Base-by-base conservation (phyloP, 495 filamentous ascomycete species). In the Lepidopterella palustris region DNA sequence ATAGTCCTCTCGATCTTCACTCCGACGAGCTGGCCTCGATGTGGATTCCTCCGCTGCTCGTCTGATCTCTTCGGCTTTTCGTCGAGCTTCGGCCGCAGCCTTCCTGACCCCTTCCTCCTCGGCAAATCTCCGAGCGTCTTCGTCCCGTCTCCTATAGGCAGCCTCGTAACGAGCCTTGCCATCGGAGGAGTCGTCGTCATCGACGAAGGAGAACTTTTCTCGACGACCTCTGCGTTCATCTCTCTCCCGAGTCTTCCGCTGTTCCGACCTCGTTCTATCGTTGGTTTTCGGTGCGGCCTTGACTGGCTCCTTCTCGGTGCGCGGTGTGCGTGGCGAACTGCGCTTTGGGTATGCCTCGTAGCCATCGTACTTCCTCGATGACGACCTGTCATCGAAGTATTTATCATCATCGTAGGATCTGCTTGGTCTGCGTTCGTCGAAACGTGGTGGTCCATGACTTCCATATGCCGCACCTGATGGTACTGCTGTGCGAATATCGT, bases 321-420 rank as follows among this genome's bases (percentile, higher is more conserved):
- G 60, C 27, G 59, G 39, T n/a, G 60, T n/a, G 42, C 60, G 67
- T 31, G 57, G 32, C 15, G 42, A 54, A 24, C 48, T 57, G 35
- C 57, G 60, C 48, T 63, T 58, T 50, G 68, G 50, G 42, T 60
- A 61, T 5, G 62, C 47, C 24, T 71, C 65, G 53, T 68, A 67
- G 0, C 57, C 64, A n/a, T 71, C 67, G 54, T 66, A 68, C 53
- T 65, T 68, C 9, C 57, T 59, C 18, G 56, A 54, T 35, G 57
- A 42, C 11, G 64, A 45, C 31, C 65, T 52, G 15, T 70, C 63
- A n/a, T 72, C 65, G 58, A 62, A 60, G 48, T 53, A 58, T n/a
- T 68, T 59, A 45, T 71, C 66, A 24, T 70, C 68, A 26, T 71
- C 63, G 45, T 61, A 69, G 1, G 49, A 57, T 6, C 55, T 55